Percentiles rank a stretch among this genome's conserved stretches.
Evolutionary conservation across 441 rosid genomes (phyloP).

Genomic region (Bocquillonia castaneifolia): DNA sequence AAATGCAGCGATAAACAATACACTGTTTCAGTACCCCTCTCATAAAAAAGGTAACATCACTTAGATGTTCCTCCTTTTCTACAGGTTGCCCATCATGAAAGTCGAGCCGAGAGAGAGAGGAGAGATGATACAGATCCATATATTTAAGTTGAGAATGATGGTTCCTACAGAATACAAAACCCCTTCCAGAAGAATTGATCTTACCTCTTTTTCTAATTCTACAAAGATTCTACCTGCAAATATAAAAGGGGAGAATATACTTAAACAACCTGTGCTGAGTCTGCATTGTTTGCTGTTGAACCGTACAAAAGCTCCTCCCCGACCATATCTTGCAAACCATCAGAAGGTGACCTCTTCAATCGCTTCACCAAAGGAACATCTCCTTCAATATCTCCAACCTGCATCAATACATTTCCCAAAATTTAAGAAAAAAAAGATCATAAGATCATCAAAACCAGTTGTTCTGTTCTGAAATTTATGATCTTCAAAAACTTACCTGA

Average conservation of each 20-base stretch:
- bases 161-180: neutral
- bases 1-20: no score
- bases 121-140: neutral
- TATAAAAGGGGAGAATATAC: slow-evolving; percentile 15
- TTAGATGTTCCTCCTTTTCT: no score
- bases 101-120: no score
- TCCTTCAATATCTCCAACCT: slow-evolving; percentile 96
- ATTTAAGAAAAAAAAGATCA: neutral
- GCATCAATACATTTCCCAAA: slow-evolving; percentile 23
- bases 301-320: slow-evolving; percentile 82
- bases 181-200: neutral
- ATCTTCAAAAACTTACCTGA: neutral
- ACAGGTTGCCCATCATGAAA: no score
- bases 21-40: no score
- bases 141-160: neutral
- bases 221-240: slow-evolving; percentile 4
- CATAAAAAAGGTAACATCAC: no score
- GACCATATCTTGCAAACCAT: slow-evolving; percentile 84
- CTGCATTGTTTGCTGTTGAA: slow-evolving; percentile 67
- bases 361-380: slow-evolving; percentile 73
- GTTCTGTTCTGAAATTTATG: neutral
- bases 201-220: slow-evolving; percentile 5
- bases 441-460: neutral
- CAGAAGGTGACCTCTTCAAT: slow-evolving; percentile 72
- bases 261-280: slow-evolving; percentile 73